A percentile compares a stretch with the other conserved stretches of the same genome.
Evolutionary conservation across 139 green algal species (phyloP).

Genomic region (Coccomyxa sp.): DNA sequence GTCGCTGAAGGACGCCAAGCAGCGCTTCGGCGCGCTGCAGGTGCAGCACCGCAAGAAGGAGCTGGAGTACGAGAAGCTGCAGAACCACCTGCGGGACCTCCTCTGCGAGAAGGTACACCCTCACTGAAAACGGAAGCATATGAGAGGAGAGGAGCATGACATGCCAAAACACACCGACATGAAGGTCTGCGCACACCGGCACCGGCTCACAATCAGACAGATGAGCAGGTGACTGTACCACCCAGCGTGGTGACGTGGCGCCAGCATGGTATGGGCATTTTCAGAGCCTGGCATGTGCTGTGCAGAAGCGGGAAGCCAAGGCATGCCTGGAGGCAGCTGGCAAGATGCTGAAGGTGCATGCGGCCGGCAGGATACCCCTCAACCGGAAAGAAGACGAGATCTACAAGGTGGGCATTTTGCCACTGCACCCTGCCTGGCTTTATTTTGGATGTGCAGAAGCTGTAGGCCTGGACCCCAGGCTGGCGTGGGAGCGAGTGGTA

Average conservation of each 20-base stretch:
- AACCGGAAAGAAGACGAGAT: conserved; percentile 8
- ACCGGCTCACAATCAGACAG: too few relatives aligned
- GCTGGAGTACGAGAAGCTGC: conserved; percentile 43
- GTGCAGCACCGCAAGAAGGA: conserved; percentile 53
- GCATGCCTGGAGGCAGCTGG: conserved; percentile 24
- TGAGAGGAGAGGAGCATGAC: too few relatives aligned
- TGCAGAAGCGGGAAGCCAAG: conserved; percentile 23
- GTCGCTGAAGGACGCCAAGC: background rate
- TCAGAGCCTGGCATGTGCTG: too few relatives aligned
- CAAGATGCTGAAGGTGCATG: background rate
- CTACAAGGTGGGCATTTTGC: conserved; percentile 15
- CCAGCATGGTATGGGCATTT: too few relatives aligned
- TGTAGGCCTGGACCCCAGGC: too few relatives aligned
- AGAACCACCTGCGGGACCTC: conserved; percentile 25
- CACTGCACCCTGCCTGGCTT: too few relatives aligned
- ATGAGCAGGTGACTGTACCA: too few relatives aligned
- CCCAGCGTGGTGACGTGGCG: too few relatives aligned
- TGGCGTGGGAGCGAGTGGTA: background rate
- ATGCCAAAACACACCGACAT: too few relatives aligned
- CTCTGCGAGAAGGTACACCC: background rate
- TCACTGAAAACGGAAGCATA: too few relatives aligned
- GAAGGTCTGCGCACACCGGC: too few relatives aligned
- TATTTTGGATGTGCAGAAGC: too few relatives aligned
- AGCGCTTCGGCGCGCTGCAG: conserved; percentile 14
- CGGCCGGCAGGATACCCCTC: background rate